phyloP scores from a whole-genome alignment of 225 moss, liverwort and hornwort genomes.

The Pseudisothecium myosuroides region DNA sequence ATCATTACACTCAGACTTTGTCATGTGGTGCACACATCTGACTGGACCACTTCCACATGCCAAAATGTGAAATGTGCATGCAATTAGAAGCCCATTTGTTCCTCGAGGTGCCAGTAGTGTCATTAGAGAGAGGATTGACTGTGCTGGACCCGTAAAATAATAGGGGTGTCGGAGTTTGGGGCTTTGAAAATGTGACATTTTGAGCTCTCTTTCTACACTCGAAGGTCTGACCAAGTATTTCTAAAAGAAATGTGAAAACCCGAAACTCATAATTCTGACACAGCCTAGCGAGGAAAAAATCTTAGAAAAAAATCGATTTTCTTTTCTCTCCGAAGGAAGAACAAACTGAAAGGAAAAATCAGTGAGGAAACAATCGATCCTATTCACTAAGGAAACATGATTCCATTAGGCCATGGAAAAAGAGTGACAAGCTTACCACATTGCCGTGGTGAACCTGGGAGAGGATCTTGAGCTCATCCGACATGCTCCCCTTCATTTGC shows the following conservation, averaged over 20 bases:
- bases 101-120: neutral
- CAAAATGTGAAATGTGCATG: neutral
- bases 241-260: neutral
- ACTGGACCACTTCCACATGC: neutral
- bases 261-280: neutral
- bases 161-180: neutral
- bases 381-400: neutral
- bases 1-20: neutral
- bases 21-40: neutral
- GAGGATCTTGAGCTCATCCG: slow-evolving; percentile 65
- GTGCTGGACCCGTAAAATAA: neutral
- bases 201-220: neutral
- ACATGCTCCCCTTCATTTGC: slow-evolving; percentile 65
- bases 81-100: neutral
- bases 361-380: too few species aligned
- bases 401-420: neutral
- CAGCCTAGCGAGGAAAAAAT: neutral
- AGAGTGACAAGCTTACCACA: slow-evolving; percentile 10
- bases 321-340: neutral
- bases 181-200: neutral
- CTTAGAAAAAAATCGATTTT: neutral
- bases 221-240: neutral
- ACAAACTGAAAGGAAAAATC: neutral
- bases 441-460: slow-evolving; percentile 77
- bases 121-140: neutral